Conservation (phyloP, 2,329 filamentous ascomycete genomes). For the Bretziella fagacearum region DNA sequence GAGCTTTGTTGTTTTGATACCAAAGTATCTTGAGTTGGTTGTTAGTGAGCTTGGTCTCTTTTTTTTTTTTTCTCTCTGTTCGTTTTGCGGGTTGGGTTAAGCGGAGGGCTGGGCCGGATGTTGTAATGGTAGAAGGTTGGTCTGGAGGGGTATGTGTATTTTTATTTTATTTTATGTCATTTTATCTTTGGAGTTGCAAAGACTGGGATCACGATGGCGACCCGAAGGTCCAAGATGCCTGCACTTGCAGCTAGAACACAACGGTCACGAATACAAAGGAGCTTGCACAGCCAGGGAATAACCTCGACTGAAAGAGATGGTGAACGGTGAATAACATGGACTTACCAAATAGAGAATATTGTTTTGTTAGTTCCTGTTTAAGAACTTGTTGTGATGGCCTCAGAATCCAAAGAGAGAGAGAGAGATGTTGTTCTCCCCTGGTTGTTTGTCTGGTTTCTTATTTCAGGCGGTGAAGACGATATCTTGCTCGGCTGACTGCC, state of each 20-base stretch:
- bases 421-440: not conserved
- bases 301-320: not conserved
- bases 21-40: too few relatives aligned
- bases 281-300: too few relatives aligned
- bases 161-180: not conserved
- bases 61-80: too few relatives aligned
- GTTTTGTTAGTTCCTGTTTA: not conserved
- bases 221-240: too few relatives aligned
- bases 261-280: too few relatives aligned
- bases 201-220: too few relatives aligned
- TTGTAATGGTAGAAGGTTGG: not conserved
- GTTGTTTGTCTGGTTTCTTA: not conserved
- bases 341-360: not conserved
- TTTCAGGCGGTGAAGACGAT: not conserved
- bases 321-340: not conserved
- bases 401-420: not conserved
- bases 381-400: not conserved
- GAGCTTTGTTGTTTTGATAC: conserved; percentile 1
- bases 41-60: too few relatives aligned
- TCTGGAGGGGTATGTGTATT: not conserved
- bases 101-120: not conserved
- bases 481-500: not conserved
- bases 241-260: conserved; percentile 2
- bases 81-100: not conserved
- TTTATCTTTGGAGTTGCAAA: not conserved